Percentiles rank a stretch among this genome's conserved stretches.
phyloP scores from a whole-genome alignment of 2,329 filamentous ascomycete species.

The Amylocarpus encephaloides region DNA sequence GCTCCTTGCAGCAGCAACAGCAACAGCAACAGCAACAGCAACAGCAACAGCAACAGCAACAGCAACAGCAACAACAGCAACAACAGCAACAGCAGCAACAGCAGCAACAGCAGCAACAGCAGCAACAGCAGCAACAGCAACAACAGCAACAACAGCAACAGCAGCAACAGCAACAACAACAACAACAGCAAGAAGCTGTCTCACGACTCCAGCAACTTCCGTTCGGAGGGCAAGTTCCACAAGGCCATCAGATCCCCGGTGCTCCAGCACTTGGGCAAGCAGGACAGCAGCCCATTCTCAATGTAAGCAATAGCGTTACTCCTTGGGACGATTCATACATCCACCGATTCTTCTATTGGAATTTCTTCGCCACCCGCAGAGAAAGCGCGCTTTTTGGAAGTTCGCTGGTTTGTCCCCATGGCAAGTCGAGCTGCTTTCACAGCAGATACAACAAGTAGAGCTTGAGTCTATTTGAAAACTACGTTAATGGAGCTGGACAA shows the following conservation, averaged over 20 bases:
- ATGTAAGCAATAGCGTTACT: constrained; percentile 42
- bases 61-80: constrained; percentile 39
- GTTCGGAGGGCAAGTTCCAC: constrained; percentile 41
- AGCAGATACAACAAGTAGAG: too few relatives aligned
- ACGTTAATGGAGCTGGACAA: neutral
- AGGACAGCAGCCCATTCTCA: constrained; percentile 72
- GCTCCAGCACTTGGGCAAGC: constrained; percentile 54
- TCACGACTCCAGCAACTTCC: constrained; percentile 57
- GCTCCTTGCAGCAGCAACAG: constrained; percentile 41
- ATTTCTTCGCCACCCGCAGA: too few relatives aligned
- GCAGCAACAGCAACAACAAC: constrained; percentile 32
- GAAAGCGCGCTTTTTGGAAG: too few relatives aligned
- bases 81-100: constrained; percentile 32
- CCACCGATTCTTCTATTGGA: too few relatives aligned
- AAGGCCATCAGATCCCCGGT: constrained; percentile 29
- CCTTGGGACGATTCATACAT: neutral
- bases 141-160: constrained; percentile 33
- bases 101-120: constrained; percentile 34
- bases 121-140: constrained; percentile 38
- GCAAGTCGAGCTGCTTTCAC: too few relatives aligned
- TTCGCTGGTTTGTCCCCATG: too few relatives aligned
- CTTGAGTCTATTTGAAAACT: too few relatives aligned
- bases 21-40: constrained; percentile 28
- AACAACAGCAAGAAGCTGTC: constrained; percentile 39
- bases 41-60: constrained; percentile 32